Evolutionary conservation across 2,329 filamentous ascomycete genomes (phyloP).

Genomic region (Raffaelea arxii): DNA sequence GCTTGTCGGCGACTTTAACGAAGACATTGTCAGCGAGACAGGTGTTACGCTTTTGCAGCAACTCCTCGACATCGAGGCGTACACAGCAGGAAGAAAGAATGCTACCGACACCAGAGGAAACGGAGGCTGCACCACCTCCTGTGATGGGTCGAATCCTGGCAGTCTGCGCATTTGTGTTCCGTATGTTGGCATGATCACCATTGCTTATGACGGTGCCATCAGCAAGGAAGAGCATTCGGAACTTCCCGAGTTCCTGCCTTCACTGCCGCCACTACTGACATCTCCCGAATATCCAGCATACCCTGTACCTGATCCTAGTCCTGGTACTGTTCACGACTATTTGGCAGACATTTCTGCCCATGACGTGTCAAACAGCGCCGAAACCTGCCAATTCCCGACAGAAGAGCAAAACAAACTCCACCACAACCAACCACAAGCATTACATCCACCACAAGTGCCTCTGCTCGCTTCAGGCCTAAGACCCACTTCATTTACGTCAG

Average conservation of each 20-base stretch:
- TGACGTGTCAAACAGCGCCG: neutral
- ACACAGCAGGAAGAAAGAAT: too few relatives aligned
- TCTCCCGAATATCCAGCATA: too few relatives aligned
- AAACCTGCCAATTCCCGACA: too few relatives aligned
- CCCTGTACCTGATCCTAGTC: too few relatives aligned
- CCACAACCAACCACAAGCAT: neutral
- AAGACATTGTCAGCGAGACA: slow-evolving; percentile 21
- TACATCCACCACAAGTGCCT: neutral
- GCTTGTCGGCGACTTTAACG: slow-evolving; percentile 15
- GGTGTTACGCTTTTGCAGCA: slow-evolving; percentile 20
- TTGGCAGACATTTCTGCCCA: neutral
- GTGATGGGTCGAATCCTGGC: too few relatives aligned
- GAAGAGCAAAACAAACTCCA: too few relatives aligned
- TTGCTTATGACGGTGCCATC: slow-evolving; percentile 15
- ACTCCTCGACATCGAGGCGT: slow-evolving; percentile 23
- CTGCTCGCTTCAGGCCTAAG: neutral
- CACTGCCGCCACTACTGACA: neutral
- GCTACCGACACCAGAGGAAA: slow-evolving; percentile 11
- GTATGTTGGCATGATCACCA: slow-evolving; percentile 30
- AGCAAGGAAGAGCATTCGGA: slow-evolving; percentile 3
- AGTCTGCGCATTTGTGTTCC: slow-evolving; percentile 28
- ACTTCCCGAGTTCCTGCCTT: neutral
- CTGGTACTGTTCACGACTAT: too few relatives aligned
- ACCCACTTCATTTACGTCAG: neutral
- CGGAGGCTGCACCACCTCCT: neutral